phyloP scores from a whole-genome alignment of 805 yeast species.

The Isabelozyma rhagii region DNA sequence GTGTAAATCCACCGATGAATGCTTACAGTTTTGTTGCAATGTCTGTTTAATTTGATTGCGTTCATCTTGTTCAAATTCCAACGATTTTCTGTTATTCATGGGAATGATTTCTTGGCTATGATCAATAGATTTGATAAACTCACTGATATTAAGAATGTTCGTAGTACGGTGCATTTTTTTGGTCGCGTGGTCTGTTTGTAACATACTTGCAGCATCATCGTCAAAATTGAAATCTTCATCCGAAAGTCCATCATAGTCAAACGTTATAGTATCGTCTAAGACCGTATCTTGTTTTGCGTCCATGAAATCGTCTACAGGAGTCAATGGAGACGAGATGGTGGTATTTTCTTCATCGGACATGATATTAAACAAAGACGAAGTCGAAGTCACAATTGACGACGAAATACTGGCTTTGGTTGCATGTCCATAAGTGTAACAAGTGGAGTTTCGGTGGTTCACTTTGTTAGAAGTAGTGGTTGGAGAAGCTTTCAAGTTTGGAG shows the following conservation, averaged over 20 bases:
- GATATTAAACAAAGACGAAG: slow-evolving; percentile 6
- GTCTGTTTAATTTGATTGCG: slow-evolving; percentile 6
- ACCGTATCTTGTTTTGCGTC: not conserved
- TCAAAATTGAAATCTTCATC: slow-evolving; percentile 2
- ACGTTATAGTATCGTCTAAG: not conserved
- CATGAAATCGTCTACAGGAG: slow-evolving; percentile 1
- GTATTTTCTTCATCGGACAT: slow-evolving; percentile 2
- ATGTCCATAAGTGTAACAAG: not conserved
- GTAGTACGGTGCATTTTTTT: slow-evolving; percentile 12
- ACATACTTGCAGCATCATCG: not conserved
- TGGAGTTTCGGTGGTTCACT: slow-evolving; percentile 5
- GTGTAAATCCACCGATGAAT: slow-evolving; percentile 8
- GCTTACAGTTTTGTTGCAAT: slow-evolving; percentile 6
- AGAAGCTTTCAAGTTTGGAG: slow-evolving; percentile 15
- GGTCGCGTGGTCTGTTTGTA: not conserved
- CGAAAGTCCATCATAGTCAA: not conserved
- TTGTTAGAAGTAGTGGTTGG: not conserved
- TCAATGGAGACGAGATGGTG: slow-evolving; percentile 9
- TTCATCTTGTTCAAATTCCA: slow-evolving; percentile 17
- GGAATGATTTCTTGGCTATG: slow-evolving; percentile 9
- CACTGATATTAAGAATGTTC: slow-evolving; percentile 12
- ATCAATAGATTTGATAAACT: slow-evolving; percentile 11
- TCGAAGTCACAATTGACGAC: not conserved
- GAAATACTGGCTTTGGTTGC: not conserved
- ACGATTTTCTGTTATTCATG: slow-evolving; percentile 15